phyloP scores from a whole-genome alignment of 495 filamentous ascomycete species.

The Aspergillus nanangensis region DNA sequence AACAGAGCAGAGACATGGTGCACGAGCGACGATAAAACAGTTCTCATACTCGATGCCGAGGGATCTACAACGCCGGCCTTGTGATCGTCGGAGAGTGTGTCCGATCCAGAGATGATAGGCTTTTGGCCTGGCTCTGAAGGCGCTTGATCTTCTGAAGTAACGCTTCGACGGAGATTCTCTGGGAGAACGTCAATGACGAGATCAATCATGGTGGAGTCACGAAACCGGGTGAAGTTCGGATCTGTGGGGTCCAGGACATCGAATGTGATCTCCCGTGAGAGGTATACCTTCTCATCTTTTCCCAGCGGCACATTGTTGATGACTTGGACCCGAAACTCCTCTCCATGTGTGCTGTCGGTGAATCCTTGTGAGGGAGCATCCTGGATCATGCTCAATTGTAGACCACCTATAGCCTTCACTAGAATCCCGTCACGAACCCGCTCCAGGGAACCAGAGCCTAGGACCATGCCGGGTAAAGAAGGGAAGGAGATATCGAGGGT shows the following conservation, averaged over 20 bases:
- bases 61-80: constrained; percentile 28
- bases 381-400: constrained; percentile 75
- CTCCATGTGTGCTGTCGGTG: constrained; percentile 24
- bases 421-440: constrained; percentile 68
- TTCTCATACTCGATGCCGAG: constrained; percentile 42
- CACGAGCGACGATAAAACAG: constrained; percentile 52
- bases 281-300: constrained; percentile 82
- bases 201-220: constrained; percentile 69
- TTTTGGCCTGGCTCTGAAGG: constrained; percentile 18
- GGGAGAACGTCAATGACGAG: constrained; percentile 57
- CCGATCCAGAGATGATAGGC: constrained; percentile 13
- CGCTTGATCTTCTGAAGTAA: constrained; percentile 33
- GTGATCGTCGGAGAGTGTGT: constrained; percentile 12
- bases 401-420: constrained; percentile 70
- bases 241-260: constrained; percentile 68
- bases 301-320: constrained; percentile 79
- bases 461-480: constrained; percentile 51
- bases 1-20: constrained; percentile 54
- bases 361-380: constrained; percentile 46
- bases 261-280: constrained; percentile 70
- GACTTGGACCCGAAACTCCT: constrained; percentile 65
- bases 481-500: constrained; percentile 83
- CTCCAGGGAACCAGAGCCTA: constrained; percentile 53
- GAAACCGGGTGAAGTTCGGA: constrained; percentile 74
- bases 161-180: constrained; percentile 33